Evolutionary conservation across 352 stramenopile genomes (phyloP), one percentile per base, ranked within the genome.

Genomic region (Globisporangium cystogenes): DNA sequence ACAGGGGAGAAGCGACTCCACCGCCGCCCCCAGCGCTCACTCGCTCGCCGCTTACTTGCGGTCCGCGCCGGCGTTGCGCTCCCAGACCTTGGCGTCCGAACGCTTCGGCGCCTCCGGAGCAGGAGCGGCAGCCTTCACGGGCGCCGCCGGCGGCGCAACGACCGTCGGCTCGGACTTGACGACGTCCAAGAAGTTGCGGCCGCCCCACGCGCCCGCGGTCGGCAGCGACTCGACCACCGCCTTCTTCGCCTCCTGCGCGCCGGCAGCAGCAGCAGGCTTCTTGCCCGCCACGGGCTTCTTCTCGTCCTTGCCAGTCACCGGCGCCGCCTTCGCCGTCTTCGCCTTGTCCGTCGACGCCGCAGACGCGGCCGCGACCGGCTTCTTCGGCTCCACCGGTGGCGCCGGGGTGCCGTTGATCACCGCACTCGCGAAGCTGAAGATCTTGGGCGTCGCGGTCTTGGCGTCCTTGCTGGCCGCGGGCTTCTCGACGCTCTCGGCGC

Each of bases 121-220:
- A 33, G 21, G 27, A 16, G 27, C 24, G 31, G 27, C 55, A 31
- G 42, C 48, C 48, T 74, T 76, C 41, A 70, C 69, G 18, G 64
- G 59, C 31, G 62, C 57, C 33, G 65, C 55, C 48, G 68, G 67
- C 7, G 70, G 50, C 33, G 55, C 40, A 31, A 49, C 68, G 10
- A 45, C 40, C n/a, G 20, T 14, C 20, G 76, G 77, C 46, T 91
- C 77, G 57, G 80, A 72, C 68, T 90, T 93, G 46, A 93, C 82
- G 16, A 93, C 80, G 53, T 93, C 82, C 45, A 89, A 57, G 45
- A 93, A 93, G 62, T 87, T 88, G 36, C 82, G 82, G 29, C 76
- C 80, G 35, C 82, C 82, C 82, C 82, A 93, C 33, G 78, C 82
- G 50, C 82, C 82, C 7, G 80, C 39, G 66, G 84, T 88, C 18